Base-by-base conservation (phyloP, 192 early-diverging fungal species). In the Coemansia sp. region DNA sequence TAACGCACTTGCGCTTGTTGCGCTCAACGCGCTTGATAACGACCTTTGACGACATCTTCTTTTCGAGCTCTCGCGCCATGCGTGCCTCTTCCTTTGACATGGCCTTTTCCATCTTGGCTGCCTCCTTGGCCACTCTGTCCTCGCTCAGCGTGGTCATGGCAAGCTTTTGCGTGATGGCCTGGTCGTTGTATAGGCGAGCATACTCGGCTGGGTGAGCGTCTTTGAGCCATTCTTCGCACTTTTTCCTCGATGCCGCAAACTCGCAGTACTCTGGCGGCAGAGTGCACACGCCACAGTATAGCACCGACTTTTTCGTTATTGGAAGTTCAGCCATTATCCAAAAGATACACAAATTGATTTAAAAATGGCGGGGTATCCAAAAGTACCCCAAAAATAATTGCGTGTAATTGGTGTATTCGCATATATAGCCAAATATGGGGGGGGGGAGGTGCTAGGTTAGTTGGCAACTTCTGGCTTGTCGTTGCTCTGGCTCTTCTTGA, bases 1-100 rank as follows among this genome's bases (percentile, higher is more conserved):
- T 96, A 15, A 96, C 91, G 73, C 90, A 90, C 85, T 98, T 99
- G 85, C 93, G 87, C 83, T 94, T 96, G 64, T 90, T 96, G 62
- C 98, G 89, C 78, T 94, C 95, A 6, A 92, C 86, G 41, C 93
- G 87, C 77, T 94, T 95, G 76, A 99, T 94, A 31, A 88, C 68
- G 23, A 98, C 86, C 62, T 87, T 86, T 19, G 90, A 86, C 42
- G 87, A 66, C 89, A 86, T 86, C 75, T 92, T 92, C 89, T 93
- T 90, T 66, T 91, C 84, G 50, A 82, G 84, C 76, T 90, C 90
- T 23, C 89, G 84, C 64, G 91, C 89, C 71, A 90, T 76, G 76
- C 93, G 91, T 15, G 92, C 92, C 51, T 91, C 92, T 57, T 87
- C 87, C 82, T 85, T 85, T 51, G 80, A 73, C 21, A 80, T 67